phyloP scores from a whole-genome alignment of 257 asterid species.

The Nicotiana noctiflora region DNA sequence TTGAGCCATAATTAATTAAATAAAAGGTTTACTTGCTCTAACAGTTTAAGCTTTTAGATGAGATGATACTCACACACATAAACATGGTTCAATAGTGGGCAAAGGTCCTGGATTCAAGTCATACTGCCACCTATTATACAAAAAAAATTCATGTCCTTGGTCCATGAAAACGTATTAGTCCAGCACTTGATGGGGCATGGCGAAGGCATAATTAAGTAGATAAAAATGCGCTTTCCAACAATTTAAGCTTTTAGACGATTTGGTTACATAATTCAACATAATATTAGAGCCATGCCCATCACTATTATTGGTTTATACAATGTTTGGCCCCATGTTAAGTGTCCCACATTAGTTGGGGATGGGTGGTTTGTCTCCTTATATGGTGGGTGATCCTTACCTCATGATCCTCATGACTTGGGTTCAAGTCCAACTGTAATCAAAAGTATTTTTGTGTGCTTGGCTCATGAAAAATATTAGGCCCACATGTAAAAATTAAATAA shows the following conservation, averaged over 20 bases:
- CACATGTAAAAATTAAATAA: not conserved
- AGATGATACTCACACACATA: not conserved
- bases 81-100: not conserved
- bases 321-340: not conserved
- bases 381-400: not conserved
- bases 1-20: not conserved
- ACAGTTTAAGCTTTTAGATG: not conserved
- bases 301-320: not conserved
- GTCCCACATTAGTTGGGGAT: not conserved
- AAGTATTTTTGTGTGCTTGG: not conserved
- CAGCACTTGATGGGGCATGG: not conserved
- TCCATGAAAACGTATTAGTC: not conserved
- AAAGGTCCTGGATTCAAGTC: not conserved
- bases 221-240: not conserved
- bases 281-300: not conserved
- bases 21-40: not conserved
- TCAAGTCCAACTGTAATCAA: not conserved
- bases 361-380: not conserved
- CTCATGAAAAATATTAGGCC: not conserved
- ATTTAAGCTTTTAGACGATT: not conserved
- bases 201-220: not conserved
- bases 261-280: not conserved
- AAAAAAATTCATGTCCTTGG: not conserved
- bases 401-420: not conserved
- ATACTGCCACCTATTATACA: too few relatives aligned